phyloP scores from a whole-genome alignment of 2,329 filamentous ascomycete species.

The Colletotrichum tanaceti region DNA sequence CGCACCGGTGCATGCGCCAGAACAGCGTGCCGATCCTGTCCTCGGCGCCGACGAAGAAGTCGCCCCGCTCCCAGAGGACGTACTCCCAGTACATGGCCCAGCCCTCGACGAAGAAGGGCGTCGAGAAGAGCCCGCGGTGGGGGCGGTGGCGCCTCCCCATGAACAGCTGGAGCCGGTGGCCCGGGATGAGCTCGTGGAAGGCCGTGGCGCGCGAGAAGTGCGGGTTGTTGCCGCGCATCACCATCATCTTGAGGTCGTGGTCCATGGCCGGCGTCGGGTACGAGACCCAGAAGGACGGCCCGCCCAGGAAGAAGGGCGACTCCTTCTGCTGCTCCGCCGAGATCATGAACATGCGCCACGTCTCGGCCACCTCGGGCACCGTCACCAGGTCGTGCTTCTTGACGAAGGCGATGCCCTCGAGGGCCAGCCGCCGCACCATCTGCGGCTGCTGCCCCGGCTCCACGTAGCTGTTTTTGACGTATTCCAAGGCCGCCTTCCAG shows the following conservation, averaged over 20 bases:
- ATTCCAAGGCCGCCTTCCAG: constrained; percentile 65
- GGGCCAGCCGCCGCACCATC: constrained; percentile 62
- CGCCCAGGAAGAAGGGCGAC: constrained; percentile 70
- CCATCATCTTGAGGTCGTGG: constrained; percentile 68
- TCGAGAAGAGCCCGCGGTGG: constrained; percentile 65
- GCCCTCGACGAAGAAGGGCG: constrained; percentile 70
- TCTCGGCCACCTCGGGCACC: constrained; percentile 64
- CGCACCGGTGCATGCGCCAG: constrained; percentile 72
- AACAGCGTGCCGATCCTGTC: constrained; percentile 69
- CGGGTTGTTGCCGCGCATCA: constrained; percentile 68
- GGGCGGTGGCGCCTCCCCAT: constrained; percentile 59
- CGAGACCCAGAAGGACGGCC: constrained; percentile 64
- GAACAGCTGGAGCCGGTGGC: constrained; percentile 66
- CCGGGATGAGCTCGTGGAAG: constrained; percentile 72
- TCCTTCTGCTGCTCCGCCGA: constrained; percentile 62
- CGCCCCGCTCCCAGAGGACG: constrained; percentile 64
- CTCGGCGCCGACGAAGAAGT: constrained; percentile 62
- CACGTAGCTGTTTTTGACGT: constrained; percentile 66
- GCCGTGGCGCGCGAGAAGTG: constrained; percentile 69
- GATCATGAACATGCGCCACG: constrained; percentile 69
- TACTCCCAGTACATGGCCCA: constrained; percentile 74
- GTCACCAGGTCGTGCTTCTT: constrained; percentile 66
- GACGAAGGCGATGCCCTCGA: constrained; percentile 65
- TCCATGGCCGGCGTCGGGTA: constrained; percentile 65
- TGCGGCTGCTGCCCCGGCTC: constrained; percentile 64